phyloP scores from a whole-genome alignment of 2,329 filamentous ascomycete species.

The Sordariomycetes sp. region DNA sequence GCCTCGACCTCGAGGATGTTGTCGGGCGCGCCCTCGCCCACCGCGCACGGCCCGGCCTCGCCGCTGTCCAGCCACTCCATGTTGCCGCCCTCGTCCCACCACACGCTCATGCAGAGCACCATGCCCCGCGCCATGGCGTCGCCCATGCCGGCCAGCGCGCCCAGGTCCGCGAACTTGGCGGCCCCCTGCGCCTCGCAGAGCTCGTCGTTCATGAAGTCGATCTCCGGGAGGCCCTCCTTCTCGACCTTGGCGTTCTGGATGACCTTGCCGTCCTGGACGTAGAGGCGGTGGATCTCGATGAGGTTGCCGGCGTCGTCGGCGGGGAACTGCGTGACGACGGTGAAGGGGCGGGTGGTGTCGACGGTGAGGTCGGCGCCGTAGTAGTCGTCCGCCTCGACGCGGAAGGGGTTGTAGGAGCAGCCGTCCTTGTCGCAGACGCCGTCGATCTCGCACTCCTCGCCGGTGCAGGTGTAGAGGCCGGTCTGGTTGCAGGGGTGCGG shows the following conservation, averaged over 20 bases:
- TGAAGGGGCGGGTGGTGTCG: slow-evolving; percentile 25
- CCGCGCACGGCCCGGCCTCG: slow-evolving; percentile 39
- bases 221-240: slow-evolving; percentile 15
- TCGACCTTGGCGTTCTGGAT: slow-evolving; percentile 29
- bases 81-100: slow-evolving; percentile 38
- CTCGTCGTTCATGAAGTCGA: slow-evolving; percentile 23
- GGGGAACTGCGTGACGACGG: slow-evolving; percentile 40
- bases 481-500: slow-evolving; percentile 36
- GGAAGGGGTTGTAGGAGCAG: slow-evolving; percentile 32
- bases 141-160: slow-evolving; percentile 32
- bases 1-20: slow-evolving; percentile 34
- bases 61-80: slow-evolving; percentile 44
- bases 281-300: slow-evolving; percentile 34
- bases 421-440: slow-evolving; percentile 33
- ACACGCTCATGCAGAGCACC: slow-evolving; percentile 41
- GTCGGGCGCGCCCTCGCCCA: slow-evolving; percentile 38
- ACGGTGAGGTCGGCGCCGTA: slow-evolving; percentile 22
- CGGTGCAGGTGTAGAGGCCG: slow-evolving; percentile 31
- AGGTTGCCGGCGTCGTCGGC: slow-evolving; percentile 23
- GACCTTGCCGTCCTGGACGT: slow-evolving; percentile 35
- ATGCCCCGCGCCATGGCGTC: slow-evolving; percentile 33
- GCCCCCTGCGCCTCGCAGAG: slow-evolving; percentile 21
- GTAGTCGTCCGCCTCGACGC: slow-evolving; percentile 15
- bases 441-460: slow-evolving; percentile 23
- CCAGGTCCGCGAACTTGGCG: slow-evolving; percentile 21